These are phyloP conservation scores for Tylopilus orsonianus DNA, from an alignment of 1,284 basidiomycete genomes.

Conservation along the genomic window DNA sequence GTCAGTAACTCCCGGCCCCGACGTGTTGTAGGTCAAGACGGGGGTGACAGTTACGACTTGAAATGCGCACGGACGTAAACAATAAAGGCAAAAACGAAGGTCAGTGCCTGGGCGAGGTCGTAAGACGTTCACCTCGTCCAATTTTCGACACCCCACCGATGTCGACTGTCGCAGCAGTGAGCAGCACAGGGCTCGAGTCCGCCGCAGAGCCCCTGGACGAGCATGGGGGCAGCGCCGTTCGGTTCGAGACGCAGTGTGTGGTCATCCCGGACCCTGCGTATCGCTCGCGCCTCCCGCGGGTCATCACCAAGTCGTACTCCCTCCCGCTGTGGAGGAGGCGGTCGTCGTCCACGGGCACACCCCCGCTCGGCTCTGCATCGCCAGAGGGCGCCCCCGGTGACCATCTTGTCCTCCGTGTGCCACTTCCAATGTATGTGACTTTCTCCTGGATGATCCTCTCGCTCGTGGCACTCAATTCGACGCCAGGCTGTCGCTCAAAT, in stretches of 20 bases:
- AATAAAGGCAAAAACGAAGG: conserved; percentile 19
- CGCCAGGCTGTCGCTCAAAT: conserved; percentile 38
- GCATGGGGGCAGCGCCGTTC: conserved; percentile 40
- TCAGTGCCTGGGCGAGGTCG: conserved; percentile 17
- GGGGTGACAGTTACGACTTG: too few species aligned
- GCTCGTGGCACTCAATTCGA: neutral
- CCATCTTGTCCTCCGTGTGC: conserved; percentile 53
- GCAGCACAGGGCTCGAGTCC: neutral
- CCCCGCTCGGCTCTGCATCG: conserved; percentile 19
- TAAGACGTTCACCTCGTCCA: conserved; percentile 15
- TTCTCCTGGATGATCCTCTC: neutral
- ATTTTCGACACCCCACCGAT: conserved; percentile 14
- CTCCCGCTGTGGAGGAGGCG: conserved; percentile 61
- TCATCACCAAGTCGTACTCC: conserved; percentile 59
- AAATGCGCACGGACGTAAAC: neutral
- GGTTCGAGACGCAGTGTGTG: conserved; percentile 65
- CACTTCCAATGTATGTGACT: conserved; percentile 54
- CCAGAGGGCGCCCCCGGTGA: conserved; percentile 18
- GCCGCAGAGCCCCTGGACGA: conserved; percentile 19
- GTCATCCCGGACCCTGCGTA: conserved; percentile 57
- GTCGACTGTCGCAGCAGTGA: conserved; percentile 10
- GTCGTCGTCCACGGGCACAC: conserved; percentile 21
- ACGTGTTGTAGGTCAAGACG: too few species aligned
- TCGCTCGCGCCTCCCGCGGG: conserved; percentile 42
- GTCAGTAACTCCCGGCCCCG: too few species aligned